Evolutionary conservation across 2,329 filamentous ascomycete species (phyloP), one percentile per base, ranked within the genome.

Genomic region (Dothistroma pini): DNA sequence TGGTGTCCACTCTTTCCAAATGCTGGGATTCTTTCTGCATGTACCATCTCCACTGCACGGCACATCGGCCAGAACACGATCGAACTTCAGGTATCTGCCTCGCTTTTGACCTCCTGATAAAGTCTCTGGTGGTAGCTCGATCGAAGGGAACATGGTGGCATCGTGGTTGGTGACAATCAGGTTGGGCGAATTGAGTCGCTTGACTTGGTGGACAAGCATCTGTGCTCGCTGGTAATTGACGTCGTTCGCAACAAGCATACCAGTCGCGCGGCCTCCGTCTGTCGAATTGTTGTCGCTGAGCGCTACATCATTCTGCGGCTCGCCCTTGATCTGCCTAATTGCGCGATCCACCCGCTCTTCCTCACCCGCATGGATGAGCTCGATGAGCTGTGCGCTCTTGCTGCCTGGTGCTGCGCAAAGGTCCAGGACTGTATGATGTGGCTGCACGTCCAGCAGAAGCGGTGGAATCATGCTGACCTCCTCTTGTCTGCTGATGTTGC

Each of bases 401-500:
- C 93, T 97, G 62, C 95, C 95, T 1, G 95, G 95, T 0, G 95
- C 95, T 62, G 95, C 95, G 77, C 95, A 99, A 80, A 99, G 88
- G 76, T 99, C 95, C 69, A 99, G 80, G 10, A 97, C 93, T 1
- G 89, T 89, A 88, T 97, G 96, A 57, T 93, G 91, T 4, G 95
- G 93, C 69, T 86, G 86, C 55, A 97, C 83, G 71, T 97, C 93
- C 81, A 99, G 89, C 70, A 97, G 82, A 69, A 97, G 84, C 29
- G 95, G 95, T 29, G 95, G 95, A 65, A 99, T 97, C 95, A 99
- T 99, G 80, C 91, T 96, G 72, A 99, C 95, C 50, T 96, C 89
- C 79, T 99, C 95, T 77, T 99, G 95, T 71, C 95, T 87, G 77
- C 90, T 96, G 71, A 99, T 97, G 76, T 97, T 99, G 71, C 95